A percentile compares a stretch with the other conserved stretches of the same genome.
phyloP scores from a whole-genome alignment of 2,329 filamentous ascomycete species.

The Diplodia scrobiculata region DNA sequence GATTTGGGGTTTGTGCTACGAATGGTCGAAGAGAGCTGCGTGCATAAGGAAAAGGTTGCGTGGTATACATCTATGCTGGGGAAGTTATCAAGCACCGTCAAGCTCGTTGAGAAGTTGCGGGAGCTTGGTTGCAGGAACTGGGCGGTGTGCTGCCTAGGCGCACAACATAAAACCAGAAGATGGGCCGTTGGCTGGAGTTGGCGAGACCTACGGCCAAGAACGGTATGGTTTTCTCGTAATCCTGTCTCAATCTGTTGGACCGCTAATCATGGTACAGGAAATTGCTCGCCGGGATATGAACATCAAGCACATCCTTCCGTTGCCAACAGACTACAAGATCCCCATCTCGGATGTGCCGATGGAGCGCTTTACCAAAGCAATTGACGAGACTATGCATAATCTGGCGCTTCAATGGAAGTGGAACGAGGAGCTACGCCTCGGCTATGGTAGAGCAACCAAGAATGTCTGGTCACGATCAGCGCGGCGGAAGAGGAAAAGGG shows the following conservation, averaged over 20 bases:
- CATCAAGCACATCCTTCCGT: conserved; percentile 49
- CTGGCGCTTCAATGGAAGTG: conserved; percentile 69
- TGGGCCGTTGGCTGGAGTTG: conserved; percentile 80
- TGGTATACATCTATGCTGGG: conserved; percentile 96
- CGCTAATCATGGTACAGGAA: neutral
- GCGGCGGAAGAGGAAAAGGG: conserved; percentile 19
- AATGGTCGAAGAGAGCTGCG: conserved; percentile 68
- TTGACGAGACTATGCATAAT: conserved; percentile 30
- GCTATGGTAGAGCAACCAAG: conserved; percentile 64
- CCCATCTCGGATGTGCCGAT: conserved; percentile 46
- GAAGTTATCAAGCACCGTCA: conserved; percentile 67
- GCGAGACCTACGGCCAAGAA: conserved; percentile 17
- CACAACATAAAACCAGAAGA: conserved; percentile 72
- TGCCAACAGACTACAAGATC: conserved; percentile 34
- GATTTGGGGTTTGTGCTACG: conserved; percentile 73
- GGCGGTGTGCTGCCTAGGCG: conserved; percentile 76
- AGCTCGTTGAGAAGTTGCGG: conserved; percentile 63
- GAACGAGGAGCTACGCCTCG: conserved; percentile 56
- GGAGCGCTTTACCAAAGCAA: conserved; percentile 4
- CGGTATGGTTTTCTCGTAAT: conserved; percentile 37
- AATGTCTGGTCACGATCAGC: conserved; percentile 60
- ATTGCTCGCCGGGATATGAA: conserved; percentile 32
- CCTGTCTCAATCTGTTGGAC: conserved; percentile 56
- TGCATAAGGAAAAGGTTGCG: conserved; percentile 36
- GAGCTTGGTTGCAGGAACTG: conserved; percentile 58